Evolutionary conservation across 2,329 filamentous ascomycete species (phyloP).

Genomic region (Microdochium trichocladiopsis): DNA sequence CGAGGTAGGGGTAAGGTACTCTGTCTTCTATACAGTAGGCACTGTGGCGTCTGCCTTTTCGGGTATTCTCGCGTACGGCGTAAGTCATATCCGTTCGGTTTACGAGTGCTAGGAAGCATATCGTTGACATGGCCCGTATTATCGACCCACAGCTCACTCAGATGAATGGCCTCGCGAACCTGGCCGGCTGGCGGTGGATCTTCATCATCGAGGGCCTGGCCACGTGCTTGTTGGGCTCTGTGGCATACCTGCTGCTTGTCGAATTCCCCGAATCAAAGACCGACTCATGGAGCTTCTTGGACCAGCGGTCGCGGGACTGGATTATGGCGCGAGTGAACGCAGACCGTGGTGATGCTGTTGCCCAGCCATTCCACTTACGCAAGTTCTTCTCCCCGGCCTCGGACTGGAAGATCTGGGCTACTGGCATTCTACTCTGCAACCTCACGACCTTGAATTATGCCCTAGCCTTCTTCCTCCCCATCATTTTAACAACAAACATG

Average conservation of each 20-base stretch:
- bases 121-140: background rate
- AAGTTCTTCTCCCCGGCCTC: background rate
- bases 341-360: background rate
- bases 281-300: background rate
- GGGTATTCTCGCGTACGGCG: background rate
- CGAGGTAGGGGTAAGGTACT: background rate
- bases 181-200: too few relatives aligned
- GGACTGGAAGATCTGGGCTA: slow-evolving; percentile 29
- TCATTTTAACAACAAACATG: slow-evolving; percentile 27
- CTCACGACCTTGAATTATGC: slow-evolving; percentile 36
- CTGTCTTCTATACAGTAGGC: background rate
- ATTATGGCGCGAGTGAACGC: background rate
- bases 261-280: background rate
- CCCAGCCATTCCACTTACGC: background rate
- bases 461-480: background rate
- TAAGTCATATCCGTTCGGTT: background rate
- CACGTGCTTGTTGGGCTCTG: slow-evolving; percentile 3
- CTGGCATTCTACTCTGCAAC: slow-evolving; percentile 40
- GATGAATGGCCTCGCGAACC: slow-evolving; percentile 2
- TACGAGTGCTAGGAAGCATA: background rate
- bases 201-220: slow-evolving; percentile 5
- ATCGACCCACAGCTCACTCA: background rate
- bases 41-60: background rate
- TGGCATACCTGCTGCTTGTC: slow-evolving; percentile 1
- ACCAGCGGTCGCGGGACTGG: background rate